Percentiles rank a stretch among this genome's conserved stretches.
Evolutionary conservation across 805 yeast genomes (phyloP).

Genomic region (Cyberlindnera maclurae): DNA sequence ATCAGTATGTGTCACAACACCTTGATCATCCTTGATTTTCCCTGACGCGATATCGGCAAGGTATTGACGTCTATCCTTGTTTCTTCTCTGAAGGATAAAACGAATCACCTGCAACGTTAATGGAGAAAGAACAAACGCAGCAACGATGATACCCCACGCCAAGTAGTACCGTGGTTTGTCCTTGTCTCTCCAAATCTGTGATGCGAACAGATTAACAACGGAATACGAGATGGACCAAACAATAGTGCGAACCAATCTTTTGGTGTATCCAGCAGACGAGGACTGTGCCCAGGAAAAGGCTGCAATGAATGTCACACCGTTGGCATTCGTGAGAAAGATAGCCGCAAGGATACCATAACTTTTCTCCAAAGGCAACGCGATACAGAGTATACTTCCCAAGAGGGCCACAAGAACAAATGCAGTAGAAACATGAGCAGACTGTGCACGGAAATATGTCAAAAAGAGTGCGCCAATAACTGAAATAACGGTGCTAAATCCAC

Average conservation of each 20-base stretch:
- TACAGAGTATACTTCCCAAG: conserved; percentile 34
- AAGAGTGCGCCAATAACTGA: conserved; percentile 27
- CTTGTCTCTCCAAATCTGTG: conserved; percentile 38
- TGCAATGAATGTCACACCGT: conserved; percentile 22
- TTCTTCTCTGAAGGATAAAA: conserved; percentile 26
- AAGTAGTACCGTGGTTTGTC: conserved; percentile 36
- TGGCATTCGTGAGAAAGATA: conserved; percentile 23
- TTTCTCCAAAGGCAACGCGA: conserved; percentile 30
- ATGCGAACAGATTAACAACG: conserved; percentile 37
- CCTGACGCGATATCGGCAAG: conserved; percentile 18
- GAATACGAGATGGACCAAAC: conserved; percentile 33
- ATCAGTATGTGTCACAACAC: conserved; percentile 16
- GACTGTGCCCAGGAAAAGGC: conserved; percentile 17
- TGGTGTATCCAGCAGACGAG: conserved; percentile 35
- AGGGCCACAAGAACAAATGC: conserved; percentile 15
- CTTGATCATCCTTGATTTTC: conserved; percentile 23
- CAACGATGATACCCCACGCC: conserved; percentile 44
- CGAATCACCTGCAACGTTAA: conserved; percentile 29
- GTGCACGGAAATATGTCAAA: conserved; percentile 24
- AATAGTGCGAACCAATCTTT: conserved; percentile 33
- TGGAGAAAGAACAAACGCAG: conserved; percentile 35
- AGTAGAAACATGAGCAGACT: conserved; percentile 25
- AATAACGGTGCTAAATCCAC: conserved; percentile 20
- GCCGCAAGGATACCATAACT: conserved; percentile 28
- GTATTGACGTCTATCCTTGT: conserved; percentile 22